Base-by-base conservation (phyloP, 2,329 filamentous ascomycete species). In the Coniochaeta pulveracea region DNA sequence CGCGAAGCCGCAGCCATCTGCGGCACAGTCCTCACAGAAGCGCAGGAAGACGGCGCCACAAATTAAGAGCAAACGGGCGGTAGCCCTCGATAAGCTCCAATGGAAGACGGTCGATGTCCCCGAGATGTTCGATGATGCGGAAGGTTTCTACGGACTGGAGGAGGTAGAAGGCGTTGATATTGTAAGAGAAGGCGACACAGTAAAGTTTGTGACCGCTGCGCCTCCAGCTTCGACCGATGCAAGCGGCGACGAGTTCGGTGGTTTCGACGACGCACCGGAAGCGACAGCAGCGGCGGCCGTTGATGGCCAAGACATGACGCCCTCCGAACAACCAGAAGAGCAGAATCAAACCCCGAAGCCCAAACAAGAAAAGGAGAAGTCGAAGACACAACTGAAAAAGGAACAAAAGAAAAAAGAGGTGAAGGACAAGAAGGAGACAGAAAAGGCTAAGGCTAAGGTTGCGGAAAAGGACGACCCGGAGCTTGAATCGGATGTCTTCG, bases 131-230 rank as follows among this genome's bases (percentile, higher is more conserved):
- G 77, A 89, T 28, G 85, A 95, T 58, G 84, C 84, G n/a, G 86
- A 93, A 42, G 91, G 91, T 0, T 95, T 98, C 54, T 93, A 80
- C 47, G 86, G 84, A 0, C 61, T 98, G 2, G 86, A 98, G 48
- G 88, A 96, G 48, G 80, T 96, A 29, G 84, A 93, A 11, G 85
- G 84, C 33, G 84, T 98, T 2, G 83, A 94, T 19, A 68, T 98
- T n/a, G 63, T 93, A 26, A 73, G 69, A 40, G 66, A 79, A 19
- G 76, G 75, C 6, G 59, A 66, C 34, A 66, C 60, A 5, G 56
- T 79, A 18, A 63, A 69, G 47, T 79, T 80, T 55, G 59, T 78
- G 45, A 36, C 58, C 51, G 16, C 22, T 19, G 12, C 19, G 14
- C 10, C 10, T 16, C 10, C 22, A 10, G 11, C 12, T n/a, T 15